Percentiles rank a stretch among this genome's conserved stretches.
phyloP scores from a whole-genome alignment of 1,284 basidiomycete species.

The Phenoliferia sp. region DNA sequence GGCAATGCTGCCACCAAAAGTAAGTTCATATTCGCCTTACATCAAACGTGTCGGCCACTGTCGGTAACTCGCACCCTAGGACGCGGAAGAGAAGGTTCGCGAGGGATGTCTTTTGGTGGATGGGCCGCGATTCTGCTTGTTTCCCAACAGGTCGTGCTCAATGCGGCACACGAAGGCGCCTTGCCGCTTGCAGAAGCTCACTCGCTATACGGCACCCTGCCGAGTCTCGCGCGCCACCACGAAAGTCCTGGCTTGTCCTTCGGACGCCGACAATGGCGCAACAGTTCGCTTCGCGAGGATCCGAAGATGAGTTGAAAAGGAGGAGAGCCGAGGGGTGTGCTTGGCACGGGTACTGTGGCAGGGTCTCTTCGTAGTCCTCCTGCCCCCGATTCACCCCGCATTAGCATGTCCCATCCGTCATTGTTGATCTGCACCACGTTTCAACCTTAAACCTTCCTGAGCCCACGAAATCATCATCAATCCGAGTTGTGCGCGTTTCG shows the following conservation, averaged over 20 bases:
- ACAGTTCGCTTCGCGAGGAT: too few species aligned
- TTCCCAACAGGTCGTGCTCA: too few species aligned
- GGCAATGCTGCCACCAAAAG: slow-evolving; percentile 33
- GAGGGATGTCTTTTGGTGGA: background rate
- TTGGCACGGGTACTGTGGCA: background rate
- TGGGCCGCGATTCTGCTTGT: background rate
- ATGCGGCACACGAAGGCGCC: too few species aligned
- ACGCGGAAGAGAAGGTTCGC: background rate
- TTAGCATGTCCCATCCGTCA: background rate
- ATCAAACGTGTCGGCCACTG: background rate
- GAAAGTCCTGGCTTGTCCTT: too few species aligned
- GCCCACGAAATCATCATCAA: too few species aligned
- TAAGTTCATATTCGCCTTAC: slow-evolving; percentile 20
- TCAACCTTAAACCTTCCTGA: background rate
- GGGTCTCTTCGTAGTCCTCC: background rate
- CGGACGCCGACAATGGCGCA: too few species aligned
- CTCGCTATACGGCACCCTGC: too few species aligned
- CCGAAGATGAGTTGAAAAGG: too few species aligned
- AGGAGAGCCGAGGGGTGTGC: too few species aligned
- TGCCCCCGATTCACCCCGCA: background rate
- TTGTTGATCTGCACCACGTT: background rate
- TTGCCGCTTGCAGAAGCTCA: too few species aligned
- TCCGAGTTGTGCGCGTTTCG: too few species aligned
- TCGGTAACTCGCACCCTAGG: background rate
- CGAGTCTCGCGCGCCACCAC: too few species aligned